Conservation (phyloP, 805 yeast genomes). For the Vanderwaltozyma tropicalis region DNA sequence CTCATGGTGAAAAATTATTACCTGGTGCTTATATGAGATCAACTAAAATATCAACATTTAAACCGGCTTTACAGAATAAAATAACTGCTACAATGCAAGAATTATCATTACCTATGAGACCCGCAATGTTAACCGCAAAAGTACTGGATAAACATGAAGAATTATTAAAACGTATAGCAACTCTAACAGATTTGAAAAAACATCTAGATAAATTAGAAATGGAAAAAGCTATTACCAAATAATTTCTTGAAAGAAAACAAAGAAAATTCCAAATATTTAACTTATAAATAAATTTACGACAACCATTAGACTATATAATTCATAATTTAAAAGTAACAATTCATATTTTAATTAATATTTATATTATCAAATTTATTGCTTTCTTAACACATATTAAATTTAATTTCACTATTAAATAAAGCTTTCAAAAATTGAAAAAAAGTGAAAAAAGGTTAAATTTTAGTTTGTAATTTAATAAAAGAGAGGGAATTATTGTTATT, state of each 20-base stretch:
- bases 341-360: no score
- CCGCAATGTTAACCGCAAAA: conserved; percentile 76
- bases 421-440: no score
- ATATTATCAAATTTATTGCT: no score
- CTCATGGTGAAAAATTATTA: conserved; percentile 57
- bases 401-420: no score
- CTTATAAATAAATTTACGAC: no score
- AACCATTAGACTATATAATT: no score
- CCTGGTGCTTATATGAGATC: conserved; percentile 84
- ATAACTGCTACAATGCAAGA: conserved; percentile 59
- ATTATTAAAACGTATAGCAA: conserved; percentile 55
- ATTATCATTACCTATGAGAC: conserved; percentile 67
- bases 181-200: conserved; percentile 71
- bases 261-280: no score
- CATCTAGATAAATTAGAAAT: conserved; percentile 82
- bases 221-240: conserved; percentile 46
- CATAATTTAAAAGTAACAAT: no score
- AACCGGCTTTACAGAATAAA: conserved; percentile 63
- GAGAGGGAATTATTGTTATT: no score
- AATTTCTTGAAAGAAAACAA: neutral
- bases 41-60: conserved; percentile 62
- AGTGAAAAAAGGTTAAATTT: no score
- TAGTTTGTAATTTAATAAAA: no score
- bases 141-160: conserved; percentile 72
- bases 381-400: no score